These are phyloP conservation scores for Aspergillus taichungensis DNA, from an alignment of 495 filamentous ascomycete genomes.

Conservation along the genomic window DNA sequence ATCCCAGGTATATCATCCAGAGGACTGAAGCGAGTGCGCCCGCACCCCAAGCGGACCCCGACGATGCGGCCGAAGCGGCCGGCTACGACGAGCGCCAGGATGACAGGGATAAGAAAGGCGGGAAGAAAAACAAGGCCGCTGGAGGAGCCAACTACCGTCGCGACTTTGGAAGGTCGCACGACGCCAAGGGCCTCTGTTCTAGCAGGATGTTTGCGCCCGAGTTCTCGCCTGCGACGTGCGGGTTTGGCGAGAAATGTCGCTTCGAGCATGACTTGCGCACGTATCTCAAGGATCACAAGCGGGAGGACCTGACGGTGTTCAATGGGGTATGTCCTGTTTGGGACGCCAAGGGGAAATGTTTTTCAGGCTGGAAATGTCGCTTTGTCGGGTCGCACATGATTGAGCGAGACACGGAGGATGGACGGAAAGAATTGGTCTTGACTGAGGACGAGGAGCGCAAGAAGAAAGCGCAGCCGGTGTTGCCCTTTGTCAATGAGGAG, in stretches of 20 bases:
- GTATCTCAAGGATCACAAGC: constrained; percentile 76
- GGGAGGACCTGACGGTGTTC: constrained; percentile 67
- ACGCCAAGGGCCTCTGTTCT: constrained; percentile 69
- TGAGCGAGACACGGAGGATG: constrained; percentile 65
- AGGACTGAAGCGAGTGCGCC: constrained; percentile 13
- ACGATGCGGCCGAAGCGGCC: constrained; percentile 65
- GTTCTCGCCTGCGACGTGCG: constrained; percentile 64
- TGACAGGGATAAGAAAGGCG: constrained; percentile 35
- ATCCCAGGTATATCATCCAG: constrained; percentile 49
- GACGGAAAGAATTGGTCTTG: constrained; percentile 71
- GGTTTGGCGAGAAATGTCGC: constrained; percentile 67
- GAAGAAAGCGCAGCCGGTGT: constrained; percentile 25
- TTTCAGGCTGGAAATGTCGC: constrained; percentile 85
- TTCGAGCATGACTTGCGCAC: constrained; percentile 72
- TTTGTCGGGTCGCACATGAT: constrained; percentile 74
- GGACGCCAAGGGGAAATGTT: constrained; percentile 65
- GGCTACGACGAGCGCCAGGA: constrained; percentile 31
- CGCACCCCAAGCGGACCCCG: constrained; percentile 20
- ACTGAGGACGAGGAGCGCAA: constrained; percentile 45
- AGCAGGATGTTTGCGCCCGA: constrained; percentile 57
- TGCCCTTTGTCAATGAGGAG: constrained; percentile 36
- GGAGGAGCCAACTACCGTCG: constrained; percentile 80
- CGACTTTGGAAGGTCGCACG: constrained; percentile 72
- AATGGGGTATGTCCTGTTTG: constrained; percentile 71
- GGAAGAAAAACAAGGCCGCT: constrained; percentile 63